Base-by-base conservation (phyloP, 305 asterid species). In the Fraxinus ornus region DNA sequence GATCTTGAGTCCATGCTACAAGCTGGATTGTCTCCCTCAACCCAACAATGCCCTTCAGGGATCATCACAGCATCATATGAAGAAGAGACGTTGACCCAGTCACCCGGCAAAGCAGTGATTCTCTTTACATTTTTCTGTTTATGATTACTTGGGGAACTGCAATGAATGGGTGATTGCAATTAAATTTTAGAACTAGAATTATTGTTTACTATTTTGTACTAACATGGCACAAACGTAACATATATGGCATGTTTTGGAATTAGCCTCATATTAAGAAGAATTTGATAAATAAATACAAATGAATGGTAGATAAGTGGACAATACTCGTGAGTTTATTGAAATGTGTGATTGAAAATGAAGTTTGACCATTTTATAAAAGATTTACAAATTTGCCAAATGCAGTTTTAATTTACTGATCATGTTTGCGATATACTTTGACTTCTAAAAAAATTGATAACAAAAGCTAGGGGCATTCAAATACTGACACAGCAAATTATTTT, bases 41-140 rank as follows among this genome's bases (percentile, higher is more conserved):
- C 97, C 98, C 98, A 96, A 86, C 98, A 96, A 86, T 92, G 98
- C 79, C 99, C 98, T 82, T 91, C 91, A 15, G 99, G 98, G 71
- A 96, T 76, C 86, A 87, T 83, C 77, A 91, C 80, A 7, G 89
- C 81, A 82, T 95, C 94, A 30, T 85, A 81, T 36, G 91, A 84
- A 66, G 75, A 39, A 36, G 92, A 83, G 80, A 86, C 79, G 66
- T 85, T 77, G 78, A 93, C 83, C 94, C 91, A 90, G 55, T 96
- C 97, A 77, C 97, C 98, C n/a, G 97, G 95, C 86, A 96, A 86
- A 78, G 87, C 97, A 49, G 86, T 90, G 35, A 94, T 90, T 88
- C 97, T 87, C 91, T 96, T 94, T 74, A 92, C 84, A 15, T 80
- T 36, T 83, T 83, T 94, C 89, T 91, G 90, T 87, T 84, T 88